Percentiles rank a stretch among this genome's conserved stretches.
These are phyloP conservation scores for Pythium biforme DNA, from an alignment of 352 stramenopile genomes.

Conservation along the genomic window DNA sequence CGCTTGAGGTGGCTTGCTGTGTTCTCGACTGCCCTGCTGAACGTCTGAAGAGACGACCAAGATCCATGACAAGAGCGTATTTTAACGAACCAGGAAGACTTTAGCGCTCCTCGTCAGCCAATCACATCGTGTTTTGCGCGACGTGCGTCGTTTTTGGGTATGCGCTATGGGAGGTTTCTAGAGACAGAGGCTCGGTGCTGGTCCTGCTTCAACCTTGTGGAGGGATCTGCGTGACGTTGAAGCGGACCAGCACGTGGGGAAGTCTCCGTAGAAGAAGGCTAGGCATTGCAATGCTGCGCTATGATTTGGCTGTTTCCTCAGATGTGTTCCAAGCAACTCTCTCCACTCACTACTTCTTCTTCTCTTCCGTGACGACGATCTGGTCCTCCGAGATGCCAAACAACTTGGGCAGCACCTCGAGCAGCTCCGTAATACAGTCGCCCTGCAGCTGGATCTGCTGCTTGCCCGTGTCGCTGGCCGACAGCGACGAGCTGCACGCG, in stretches of 20 bases:
- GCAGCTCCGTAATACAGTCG: conserved; percentile 71
- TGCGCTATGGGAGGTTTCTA: not conserved
- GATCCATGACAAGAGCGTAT: conserved; percentile 9
- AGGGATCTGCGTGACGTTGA: not conserved
- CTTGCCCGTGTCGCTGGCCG: conserved; percentile 69
- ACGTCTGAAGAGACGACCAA: conserved; percentile 14
- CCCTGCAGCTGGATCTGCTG: conserved; percentile 84
- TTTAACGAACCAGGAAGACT: conserved; percentile 22
- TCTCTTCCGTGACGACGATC: conserved; percentile 72
- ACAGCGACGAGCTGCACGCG: conserved; percentile 78
- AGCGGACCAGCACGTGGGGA: not conserved
- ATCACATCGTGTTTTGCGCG: not conserved
- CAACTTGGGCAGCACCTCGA: conserved; percentile 74
- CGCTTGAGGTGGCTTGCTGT: no score
- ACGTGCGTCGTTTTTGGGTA: not conserved
- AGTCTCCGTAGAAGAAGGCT: no score
- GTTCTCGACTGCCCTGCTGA: conserved; percentile 1
- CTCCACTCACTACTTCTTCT: conserved; percentile 38
- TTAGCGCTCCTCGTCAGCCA: not conserved
- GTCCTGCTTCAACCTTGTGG: not conserved
- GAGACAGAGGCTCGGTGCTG: not conserved
- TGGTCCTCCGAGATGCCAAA: conserved; percentile 74
- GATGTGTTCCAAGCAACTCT: no score
- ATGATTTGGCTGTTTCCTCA: no score
- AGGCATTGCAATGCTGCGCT: no score